These are phyloP conservation scores for Plantago ovata DNA, from an alignment of 257 asterid genomes.

Conservation along the genomic window DNA sequence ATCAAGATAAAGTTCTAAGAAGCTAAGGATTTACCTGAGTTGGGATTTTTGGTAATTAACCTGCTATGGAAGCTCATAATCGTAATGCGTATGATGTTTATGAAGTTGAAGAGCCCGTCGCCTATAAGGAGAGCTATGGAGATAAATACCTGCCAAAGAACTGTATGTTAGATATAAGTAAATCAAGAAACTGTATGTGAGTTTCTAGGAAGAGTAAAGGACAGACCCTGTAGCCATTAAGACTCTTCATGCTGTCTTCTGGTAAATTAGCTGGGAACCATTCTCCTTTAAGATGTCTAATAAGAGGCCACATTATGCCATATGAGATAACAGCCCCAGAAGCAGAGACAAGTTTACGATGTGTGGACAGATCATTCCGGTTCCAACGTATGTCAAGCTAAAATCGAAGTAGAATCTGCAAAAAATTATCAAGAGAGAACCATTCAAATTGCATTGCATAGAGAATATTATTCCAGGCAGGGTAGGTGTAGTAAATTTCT, in stretches of 20 bases:
- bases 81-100: slow-evolving; percentile 51
- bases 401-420: slow-evolving; percentile 87
- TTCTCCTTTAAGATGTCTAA: slow-evolving; percentile 50
- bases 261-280: slow-evolving; percentile 70
- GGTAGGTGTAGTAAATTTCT: background rate
- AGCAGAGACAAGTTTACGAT: slow-evolving; percentile 78
- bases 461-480: background rate
- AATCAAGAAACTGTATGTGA: background rate
- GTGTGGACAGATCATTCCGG: slow-evolving; percentile 95
- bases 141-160: slow-evolving; percentile 58
- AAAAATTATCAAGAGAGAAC: background rate
- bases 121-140: slow-evolving; percentile 83
- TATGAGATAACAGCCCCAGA: slow-evolving; percentile 81
- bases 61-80: slow-evolving; percentile 31
- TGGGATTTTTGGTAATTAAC: slow-evolving; percentile 31
- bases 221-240: slow-evolving; percentile 79
- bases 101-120: slow-evolving; percentile 78
- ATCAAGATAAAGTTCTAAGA: background rate
- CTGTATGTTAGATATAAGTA: background rate
- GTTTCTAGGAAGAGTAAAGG: background rate
- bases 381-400: slow-evolving; percentile 83
- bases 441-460: background rate
- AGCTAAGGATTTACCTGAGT: slow-evolving; percentile 31
- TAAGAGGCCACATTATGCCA: slow-evolving; percentile 89
- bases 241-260: slow-evolving; percentile 77